phyloP scores from a whole-genome alignment of 345 rosid species.

The Hibiscus tridactylites region DNA sequence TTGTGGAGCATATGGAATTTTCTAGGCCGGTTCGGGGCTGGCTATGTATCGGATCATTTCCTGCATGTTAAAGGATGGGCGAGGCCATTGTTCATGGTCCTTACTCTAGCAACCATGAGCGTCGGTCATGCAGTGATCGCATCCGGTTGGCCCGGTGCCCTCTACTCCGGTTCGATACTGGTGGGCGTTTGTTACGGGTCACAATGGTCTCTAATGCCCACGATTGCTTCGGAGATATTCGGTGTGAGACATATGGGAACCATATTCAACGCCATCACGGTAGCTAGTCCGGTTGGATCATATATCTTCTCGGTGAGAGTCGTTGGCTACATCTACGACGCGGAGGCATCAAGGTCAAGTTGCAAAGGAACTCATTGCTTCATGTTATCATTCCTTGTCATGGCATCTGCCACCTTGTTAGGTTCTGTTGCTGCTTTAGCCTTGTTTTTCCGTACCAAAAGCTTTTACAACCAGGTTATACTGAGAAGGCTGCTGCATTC shows the following conservation, averaged over 20 bases:
- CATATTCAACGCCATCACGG: slow-evolving; percentile 41
- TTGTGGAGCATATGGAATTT: slow-evolving; percentile 52
- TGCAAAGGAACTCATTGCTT: slow-evolving; percentile 44
- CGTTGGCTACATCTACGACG: slow-evolving; percentile 41
- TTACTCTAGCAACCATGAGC: slow-evolving; percentile 35
- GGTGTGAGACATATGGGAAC: slow-evolving; percentile 43
- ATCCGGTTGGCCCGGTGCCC: slow-evolving; percentile 36
- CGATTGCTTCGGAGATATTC: slow-evolving; percentile 42
- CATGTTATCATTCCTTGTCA: slow-evolving; percentile 35
- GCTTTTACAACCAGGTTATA: slow-evolving; percentile 26
- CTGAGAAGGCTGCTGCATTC: slow-evolving; percentile 19
- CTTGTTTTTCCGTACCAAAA: slow-evolving; percentile 32
- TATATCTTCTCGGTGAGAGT: slow-evolving; percentile 42
- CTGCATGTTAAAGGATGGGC: slow-evolving; percentile 31
- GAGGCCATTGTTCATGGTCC: slow-evolving; percentile 47
- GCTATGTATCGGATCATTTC: slow-evolving; percentile 37
- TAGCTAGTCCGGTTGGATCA: slow-evolving; percentile 49
- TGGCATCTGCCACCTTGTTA: slow-evolving; percentile 32
- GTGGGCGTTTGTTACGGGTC: slow-evolving; percentile 50
- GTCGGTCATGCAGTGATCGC: slow-evolving; percentile 38
- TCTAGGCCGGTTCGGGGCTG: slow-evolving; percentile 38
- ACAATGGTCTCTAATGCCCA: slow-evolving; percentile 51
- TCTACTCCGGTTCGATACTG: slow-evolving; percentile 35
- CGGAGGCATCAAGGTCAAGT: slow-evolving; percentile 24
- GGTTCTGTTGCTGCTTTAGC: slow-evolving; percentile 35